Base-by-base conservation (phyloP, 495 filamentous ascomycete species). In the Stereocaulon alpinum region DNA sequence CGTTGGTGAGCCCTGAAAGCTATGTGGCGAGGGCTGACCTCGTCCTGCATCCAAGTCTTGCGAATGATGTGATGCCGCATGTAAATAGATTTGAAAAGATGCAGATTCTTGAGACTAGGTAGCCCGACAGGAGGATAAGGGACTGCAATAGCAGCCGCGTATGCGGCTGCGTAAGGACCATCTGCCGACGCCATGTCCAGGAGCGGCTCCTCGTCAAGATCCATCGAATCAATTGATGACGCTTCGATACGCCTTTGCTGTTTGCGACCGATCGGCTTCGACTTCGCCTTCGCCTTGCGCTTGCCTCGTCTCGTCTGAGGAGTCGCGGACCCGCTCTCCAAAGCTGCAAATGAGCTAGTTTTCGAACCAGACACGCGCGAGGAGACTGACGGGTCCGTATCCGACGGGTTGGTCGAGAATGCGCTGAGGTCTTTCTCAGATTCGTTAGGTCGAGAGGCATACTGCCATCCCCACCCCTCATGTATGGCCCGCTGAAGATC, bases 391-490 rank as follows among this genome's bases (percentile, higher is more conserved):
- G 73, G 48, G 62, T 77, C 77, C 67, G 76, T 67, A 66, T 86
- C 67, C 56, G 76, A 61, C 62, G 77, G 68, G 71, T 70, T 61
- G 59, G 72, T 64, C 41, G 73, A 61, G 66, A 75, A 59, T 64
- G 72, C 52, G 63, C 85, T 86, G 18, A 96, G 74, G 70, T 98
- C 91, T 59, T 82, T 79, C 68, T 98, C 93, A 55, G 75, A 88
- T 49, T 85, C 86, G 62, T 89, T 81, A 9, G 77, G 69, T 6
- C 84, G 88, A 55, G 82, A 81, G 2, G 91, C 88, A 70, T 88
- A 85, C 68, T 97, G 93, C 89, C 92, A 99, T n/a, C 91, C 93
- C 93, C 93, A 99, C n/a, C 93, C 93, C 73, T 97, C 87, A 32
- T 76, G 80, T 55, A 97, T 87, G 15, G 93, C 91, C 61, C 84